phyloP scores from a whole-genome alignment of 371 early-diverging fungal species.

The Syncephalis fuscata region DNA sequence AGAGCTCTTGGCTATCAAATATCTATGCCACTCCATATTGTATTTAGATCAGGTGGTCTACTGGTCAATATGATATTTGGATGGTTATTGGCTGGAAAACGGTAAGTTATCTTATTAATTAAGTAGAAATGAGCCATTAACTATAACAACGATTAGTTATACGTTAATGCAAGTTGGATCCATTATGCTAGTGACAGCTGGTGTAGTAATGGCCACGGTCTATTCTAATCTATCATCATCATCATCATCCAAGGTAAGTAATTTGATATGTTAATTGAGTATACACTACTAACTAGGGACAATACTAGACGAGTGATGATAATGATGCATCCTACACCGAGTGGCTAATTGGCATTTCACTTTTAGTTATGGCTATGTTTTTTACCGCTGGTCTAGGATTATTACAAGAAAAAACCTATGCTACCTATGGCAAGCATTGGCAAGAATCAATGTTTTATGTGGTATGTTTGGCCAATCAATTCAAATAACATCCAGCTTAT shows the following conservation, averaged over 20 bases:
- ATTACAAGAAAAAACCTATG: slow-evolving; percentile 67
- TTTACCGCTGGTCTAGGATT: slow-evolving; percentile 67
- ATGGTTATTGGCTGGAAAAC: slow-evolving; percentile 42
- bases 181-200: slow-evolving; percentile 60
- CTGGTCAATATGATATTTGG: slow-evolving; percentile 75
- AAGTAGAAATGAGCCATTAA: background rate
- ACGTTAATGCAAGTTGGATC: slow-evolving; percentile 28
- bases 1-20: slow-evolving; percentile 62
- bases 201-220: slow-evolving; percentile 21
- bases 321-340: slow-evolving; percentile 15
- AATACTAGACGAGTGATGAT: background rate
- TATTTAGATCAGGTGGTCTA: slow-evolving; percentile 70
- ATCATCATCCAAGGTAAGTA: no score
- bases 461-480: slow-evolving; percentile 16
- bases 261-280: no score
- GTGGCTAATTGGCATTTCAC: slow-evolving; percentile 48
- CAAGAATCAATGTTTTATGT: slow-evolving; percentile 80
- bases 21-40: slow-evolving; percentile 76
- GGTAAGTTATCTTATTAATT: slow-evolving; percentile 20
- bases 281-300: no score
- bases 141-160: slow-evolving; percentile 6
- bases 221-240: no score
- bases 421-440: slow-evolving; percentile 70
- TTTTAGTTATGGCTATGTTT: slow-evolving; percentile 55
- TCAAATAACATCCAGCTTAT: background rate